These are phyloP conservation scores for Lachnellula willkommii DNA, from an alignment of 2,329 filamentous ascomycete species.

Conservation along the genomic window DNA sequence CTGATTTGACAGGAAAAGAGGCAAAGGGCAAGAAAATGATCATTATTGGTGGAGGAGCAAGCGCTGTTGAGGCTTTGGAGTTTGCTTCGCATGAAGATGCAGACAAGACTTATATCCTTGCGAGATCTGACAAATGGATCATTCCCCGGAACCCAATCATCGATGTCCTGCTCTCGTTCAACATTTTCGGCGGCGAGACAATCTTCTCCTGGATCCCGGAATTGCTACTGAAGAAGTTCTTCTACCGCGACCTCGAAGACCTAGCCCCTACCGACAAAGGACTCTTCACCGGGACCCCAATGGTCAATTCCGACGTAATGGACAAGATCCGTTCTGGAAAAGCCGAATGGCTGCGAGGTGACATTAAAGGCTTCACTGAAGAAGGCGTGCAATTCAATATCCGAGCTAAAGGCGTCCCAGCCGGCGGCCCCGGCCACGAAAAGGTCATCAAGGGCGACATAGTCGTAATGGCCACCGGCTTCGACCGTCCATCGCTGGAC, in stretches of 20 bases:
- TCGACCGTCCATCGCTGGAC: conserved; percentile 63
- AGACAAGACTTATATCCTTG: conserved; percentile 64
- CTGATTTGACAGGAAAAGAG: conserved; percentile 64
- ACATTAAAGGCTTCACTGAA: conserved; percentile 62
- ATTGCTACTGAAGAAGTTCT: conserved; percentile 66
- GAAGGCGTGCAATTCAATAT: conserved; percentile 66
- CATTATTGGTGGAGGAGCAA: conserved; percentile 74
- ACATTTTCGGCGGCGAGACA: conserved; percentile 75
- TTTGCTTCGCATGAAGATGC: conserved; percentile 66
- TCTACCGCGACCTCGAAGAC: conserved; percentile 75
- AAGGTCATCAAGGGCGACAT: conserved; percentile 67
- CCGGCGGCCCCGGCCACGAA: conserved; percentile 66
- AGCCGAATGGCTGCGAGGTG: conserved; percentile 75
- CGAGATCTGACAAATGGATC: conserved; percentile 80
- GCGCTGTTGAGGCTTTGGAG: conserved; percentile 76
- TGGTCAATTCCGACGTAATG: conserved; percentile 81
- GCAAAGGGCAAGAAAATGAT: conserved; percentile 70
- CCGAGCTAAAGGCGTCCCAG: conserved; percentile 65
- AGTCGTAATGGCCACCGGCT: conserved; percentile 79
- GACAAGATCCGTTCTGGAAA: conserved; percentile 65
- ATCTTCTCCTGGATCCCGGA: conserved; percentile 74
- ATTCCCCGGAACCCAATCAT: conserved; percentile 75
- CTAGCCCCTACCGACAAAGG: conserved; percentile 65
- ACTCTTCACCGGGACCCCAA: conserved; percentile 78
- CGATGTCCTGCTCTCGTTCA: conserved; percentile 67